Base-by-base conservation (phyloP, 805 yeast species). In the Wickerhamiella sergipiensis region DNA sequence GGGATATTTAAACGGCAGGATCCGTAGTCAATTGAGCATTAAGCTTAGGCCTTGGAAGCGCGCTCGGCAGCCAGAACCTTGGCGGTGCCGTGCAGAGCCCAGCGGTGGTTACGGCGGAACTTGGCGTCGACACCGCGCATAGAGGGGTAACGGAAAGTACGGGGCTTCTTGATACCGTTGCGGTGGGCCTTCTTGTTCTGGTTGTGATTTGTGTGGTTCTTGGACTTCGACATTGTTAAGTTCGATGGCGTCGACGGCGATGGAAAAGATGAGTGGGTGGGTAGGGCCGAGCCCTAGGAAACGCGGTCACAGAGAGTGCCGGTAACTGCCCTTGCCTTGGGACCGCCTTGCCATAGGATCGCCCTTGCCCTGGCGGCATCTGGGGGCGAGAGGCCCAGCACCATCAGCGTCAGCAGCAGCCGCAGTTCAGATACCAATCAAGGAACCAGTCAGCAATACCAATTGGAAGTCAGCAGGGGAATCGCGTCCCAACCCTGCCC, bases 181-280 rank as follows among this genome's bases (percentile, higher is more conserved):
- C 83, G 89, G 97, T 92, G 98, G 71, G 97, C 97, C 94, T 92
- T 92, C 74, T 77, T 85, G 88, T 84, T 85, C 79, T 90, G 97
- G 94, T 92, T 92, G 79, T 92, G 98, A 78, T 88, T 89, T 77
- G 98, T 92, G 76, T 92, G 97, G 79, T 92, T 92, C 96, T 92
- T 92, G 65, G 97, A 90, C 80, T 92, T 92, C 76, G 98, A 74
- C 98, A 92, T 90, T 77, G 73, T 55, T 50, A 45, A 40, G 24
- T 23, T 29, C 22, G 43, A 24, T 23, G 18, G 46, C 31, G 26
- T 13, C 21, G 46, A 15, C 23, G 19, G 4, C 33, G 46, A 23
- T 19, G 46, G 46, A 19, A 36, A 36, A 36, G 19, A 13, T 15
- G 46, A 43, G 46, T 43, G 46, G 46, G 46, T 43, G 45, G 8